Evolutionary conservation across 306 rosid genomes (phyloP).

Genomic region (Citrullus mucosospermus): DNA sequence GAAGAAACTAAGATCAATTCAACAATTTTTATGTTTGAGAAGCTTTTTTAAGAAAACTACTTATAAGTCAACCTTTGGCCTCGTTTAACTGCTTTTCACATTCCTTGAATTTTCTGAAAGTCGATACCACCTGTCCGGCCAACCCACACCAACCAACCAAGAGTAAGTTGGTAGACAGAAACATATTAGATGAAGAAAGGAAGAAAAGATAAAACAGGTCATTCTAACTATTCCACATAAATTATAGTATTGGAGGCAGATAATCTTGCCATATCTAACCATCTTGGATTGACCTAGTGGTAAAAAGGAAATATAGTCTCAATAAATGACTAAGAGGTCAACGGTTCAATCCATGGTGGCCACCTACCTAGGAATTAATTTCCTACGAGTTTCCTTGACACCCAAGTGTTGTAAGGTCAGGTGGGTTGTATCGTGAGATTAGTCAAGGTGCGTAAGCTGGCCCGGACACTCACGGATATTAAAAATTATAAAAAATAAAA

Average conservation of each 20-base stretch:
- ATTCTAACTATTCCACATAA: background rate
- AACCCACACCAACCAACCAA: slow-evolving; percentile 5
- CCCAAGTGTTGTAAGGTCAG: too few species aligned
- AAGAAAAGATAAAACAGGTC: background rate
- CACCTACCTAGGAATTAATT: too few species aligned
- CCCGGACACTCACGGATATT: too few species aligned
- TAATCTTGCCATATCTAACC: too few species aligned
- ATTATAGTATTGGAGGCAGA: background rate
- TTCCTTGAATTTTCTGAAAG: slow-evolving; percentile 55
- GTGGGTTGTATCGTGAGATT: too few species aligned
- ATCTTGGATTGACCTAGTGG: too few species aligned
- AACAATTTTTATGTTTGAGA: background rate
- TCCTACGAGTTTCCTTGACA: too few species aligned
- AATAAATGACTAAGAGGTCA: too few species aligned
- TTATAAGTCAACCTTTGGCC: slow-evolving; percentile 47
- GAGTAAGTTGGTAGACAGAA: background rate
- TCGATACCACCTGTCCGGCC: slow-evolving; percentile 57
- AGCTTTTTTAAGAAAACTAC: background rate
- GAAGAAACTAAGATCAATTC: background rate
- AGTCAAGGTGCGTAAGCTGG: too few species aligned
- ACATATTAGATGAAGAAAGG: background rate
- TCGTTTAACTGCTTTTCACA: slow-evolving; percentile 77
- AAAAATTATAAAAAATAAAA: too few species aligned
- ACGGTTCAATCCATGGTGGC: too few species aligned
- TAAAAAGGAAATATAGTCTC: too few species aligned